Base-by-base conservation (phyloP, 306 rosid species). In the Malus asiatica region DNA sequence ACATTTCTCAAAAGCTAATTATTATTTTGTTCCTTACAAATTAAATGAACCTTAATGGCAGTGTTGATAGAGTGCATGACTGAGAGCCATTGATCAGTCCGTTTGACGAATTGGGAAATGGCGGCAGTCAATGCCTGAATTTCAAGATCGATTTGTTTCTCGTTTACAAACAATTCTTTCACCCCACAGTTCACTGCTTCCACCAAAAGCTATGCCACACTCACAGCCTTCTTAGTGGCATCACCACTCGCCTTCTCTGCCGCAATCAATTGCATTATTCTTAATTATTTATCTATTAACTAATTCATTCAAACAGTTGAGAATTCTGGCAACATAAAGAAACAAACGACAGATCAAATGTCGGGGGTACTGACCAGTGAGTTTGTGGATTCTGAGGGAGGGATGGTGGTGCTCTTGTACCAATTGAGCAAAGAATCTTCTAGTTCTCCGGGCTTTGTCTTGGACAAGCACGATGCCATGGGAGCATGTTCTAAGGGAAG, bases 81-180 rank as follows among this genome's bases (percentile, higher is more conserved):
- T 23, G 85, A 62, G 63, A 91, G 94, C 96, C 96, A 90, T 12
- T 90, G 90, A 84, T 91, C 97, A n/a, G 90, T 87, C 80, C 90
- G 93, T 76, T 89, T 89, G 73, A 76, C 84, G 80, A 88, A 91
- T 20, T 86, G 83, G 0, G 91, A 11, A 69, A 91, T 86, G 5
- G 90, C 78, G 45, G 74, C 4, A 93, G 42, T 35, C 42, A 0
- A 35, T 35, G 42, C 42, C 0, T 0, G 42, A 35, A 35, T 35
- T 35, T 35, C 42, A 35, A 35, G 9, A 35, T 35, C 9, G 42
- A 35, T 6, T 0, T 0, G 10, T 35, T 35, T 35, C 42, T 35
- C 2, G 9, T 35, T 0, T 35, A 35, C 42, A 35, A 35, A 1
- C 42, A 35, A 35, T 9, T 35, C 42, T 35, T 35, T 35, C 42